phyloP scores from a whole-genome alignment of 768 basidiomycete species.

The Chalciporus piperatus region DNA sequence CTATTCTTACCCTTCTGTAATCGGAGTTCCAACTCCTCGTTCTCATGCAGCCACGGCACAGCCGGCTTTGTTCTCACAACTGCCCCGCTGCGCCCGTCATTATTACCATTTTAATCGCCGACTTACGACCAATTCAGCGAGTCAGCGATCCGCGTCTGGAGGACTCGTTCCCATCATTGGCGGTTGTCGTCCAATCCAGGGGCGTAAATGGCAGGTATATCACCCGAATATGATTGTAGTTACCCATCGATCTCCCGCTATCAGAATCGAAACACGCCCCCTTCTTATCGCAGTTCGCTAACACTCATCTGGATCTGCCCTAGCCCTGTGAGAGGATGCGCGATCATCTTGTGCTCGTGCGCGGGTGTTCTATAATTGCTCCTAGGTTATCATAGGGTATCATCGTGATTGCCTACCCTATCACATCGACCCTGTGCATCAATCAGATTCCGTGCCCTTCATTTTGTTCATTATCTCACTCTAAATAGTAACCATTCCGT shows the following conservation, averaged over 20 bases:
- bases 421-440: slow-evolving; percentile 36
- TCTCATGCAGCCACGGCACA: slow-evolving; percentile 29
- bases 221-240: too few relatives aligned
- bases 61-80: slow-evolving; percentile 18
- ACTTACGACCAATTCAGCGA: slow-evolving; percentile 25
- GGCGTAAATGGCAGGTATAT: too few relatives aligned
- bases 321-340: slow-evolving; percentile 18
- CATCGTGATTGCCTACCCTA: slow-evolving; percentile 38
- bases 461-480: slow-evolving; percentile 18
- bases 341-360: slow-evolving; percentile 18
- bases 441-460: slow-evolving; percentile 31
- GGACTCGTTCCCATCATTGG: background rate
- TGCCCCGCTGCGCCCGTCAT: slow-evolving; percentile 5
- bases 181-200: background rate
- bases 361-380: slow-evolving; percentile 18
- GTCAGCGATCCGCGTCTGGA: slow-evolving; percentile 3
- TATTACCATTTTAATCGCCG: slow-evolving; percentile 31
- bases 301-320: slow-evolving; percentile 21
- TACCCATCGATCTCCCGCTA: background rate
- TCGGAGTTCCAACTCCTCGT: slow-evolving; percentile 27
- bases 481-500: slow-evolving; percentile 24
- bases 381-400: slow-evolving; percentile 29
- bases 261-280: background rate
- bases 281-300: background rate
- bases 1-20: slow-evolving; percentile 17